phyloP scores from a whole-genome alignment of 1,139 yeast genomes.

The Zygosaccharomyces sapae region DNA sequence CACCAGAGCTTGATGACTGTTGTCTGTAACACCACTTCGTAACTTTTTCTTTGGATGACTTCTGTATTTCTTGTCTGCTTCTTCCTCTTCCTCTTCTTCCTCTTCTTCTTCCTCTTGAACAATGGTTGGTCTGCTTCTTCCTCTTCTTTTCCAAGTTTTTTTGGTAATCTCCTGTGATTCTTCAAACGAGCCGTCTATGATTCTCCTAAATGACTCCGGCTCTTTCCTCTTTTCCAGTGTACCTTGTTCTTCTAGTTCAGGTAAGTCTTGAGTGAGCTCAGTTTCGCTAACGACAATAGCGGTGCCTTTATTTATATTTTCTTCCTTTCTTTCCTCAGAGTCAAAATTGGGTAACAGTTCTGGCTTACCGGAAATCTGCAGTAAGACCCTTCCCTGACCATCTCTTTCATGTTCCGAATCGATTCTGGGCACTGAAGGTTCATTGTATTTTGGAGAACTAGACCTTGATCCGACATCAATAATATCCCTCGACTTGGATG shows the following conservation, averaged over 20 bases:
- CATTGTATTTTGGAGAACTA: slow-evolving; percentile 5
- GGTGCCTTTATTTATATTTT: slow-evolving; percentile 8
- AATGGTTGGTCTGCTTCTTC: slow-evolving; percentile 3
- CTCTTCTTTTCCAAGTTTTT: slow-evolving; percentile 1
- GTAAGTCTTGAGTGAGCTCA: slow-evolving; percentile 33
- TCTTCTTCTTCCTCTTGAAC: slow-evolving; percentile 6
- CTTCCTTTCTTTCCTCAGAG: slow-evolving; percentile 1
- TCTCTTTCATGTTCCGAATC: slow-evolving; percentile 2
- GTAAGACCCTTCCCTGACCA: slow-evolving; percentile 10
- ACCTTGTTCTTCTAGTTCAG: slow-evolving; percentile 28
- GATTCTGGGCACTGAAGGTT: slow-evolving; percentile 2
- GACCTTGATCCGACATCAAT: slow-evolving; percentile 6
- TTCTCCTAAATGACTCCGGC: not conserved
- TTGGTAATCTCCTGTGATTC: slow-evolving; percentile 4
- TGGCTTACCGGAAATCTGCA: slow-evolving; percentile 18
- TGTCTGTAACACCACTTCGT: not conserved
- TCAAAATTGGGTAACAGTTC: slow-evolving; percentile 6
- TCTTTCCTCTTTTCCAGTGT: slow-evolving; percentile 8
- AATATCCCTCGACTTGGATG: slow-evolving; percentile 14
- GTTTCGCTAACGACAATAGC: slow-evolving; percentile 27
- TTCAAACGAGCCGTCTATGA: not conserved
- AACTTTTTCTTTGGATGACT: slow-evolving; percentile 6
- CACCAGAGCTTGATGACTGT: not conserved
- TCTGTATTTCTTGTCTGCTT: not conserved
- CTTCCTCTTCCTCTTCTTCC: slow-evolving; percentile 1